Percentiles rank a stretch among this genome's conserved stretches.
phyloP scores from a whole-genome alignment of 129 eudicot species.

The Flaveria linearis region DNA sequence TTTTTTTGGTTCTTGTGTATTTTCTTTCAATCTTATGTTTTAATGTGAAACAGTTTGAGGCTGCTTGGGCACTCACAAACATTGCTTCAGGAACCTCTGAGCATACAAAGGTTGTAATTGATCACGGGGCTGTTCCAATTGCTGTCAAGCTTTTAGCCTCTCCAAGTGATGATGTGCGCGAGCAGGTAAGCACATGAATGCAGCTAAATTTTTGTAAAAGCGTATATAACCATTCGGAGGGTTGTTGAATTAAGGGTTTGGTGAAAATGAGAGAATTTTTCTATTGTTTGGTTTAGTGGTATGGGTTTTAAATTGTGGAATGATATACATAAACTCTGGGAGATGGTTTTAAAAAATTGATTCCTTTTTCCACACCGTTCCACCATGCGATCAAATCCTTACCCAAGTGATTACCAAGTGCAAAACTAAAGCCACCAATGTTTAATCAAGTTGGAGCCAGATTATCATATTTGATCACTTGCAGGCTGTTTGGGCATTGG shows the following conservation, averaged over 20 bases:
- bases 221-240: neutral
- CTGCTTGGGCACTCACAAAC: slow-evolving; percentile 91
- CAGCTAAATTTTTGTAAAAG: neutral
- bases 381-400: neutral
- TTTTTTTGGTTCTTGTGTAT: neutral
- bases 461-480: neutral
- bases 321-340: neutral
- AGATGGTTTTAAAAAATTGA: neutral
- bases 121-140: slow-evolving; percentile 78
- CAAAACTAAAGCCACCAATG: neutral
- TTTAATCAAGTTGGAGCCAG: neutral
- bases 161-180: slow-evolving; percentile 82
- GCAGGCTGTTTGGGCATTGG: slow-evolving; percentile 94
- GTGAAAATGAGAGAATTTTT: neutral
- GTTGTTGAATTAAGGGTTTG: neutral
- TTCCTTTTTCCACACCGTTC: neutral
- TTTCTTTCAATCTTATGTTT: neutral
- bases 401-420: neutral
- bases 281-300: neutral
- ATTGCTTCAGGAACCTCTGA: slow-evolving; percentile 89
- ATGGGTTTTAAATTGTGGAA: neutral
- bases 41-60: slow-evolving; percentile 62
- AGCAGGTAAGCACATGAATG: slow-evolving; percentile 51
- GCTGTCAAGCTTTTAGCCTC: slow-evolving; percentile 76
- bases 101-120: slow-evolving; percentile 71